Percentiles rank a stretch among this genome's conserved stretches.
phyloP scores from a whole-genome alignment of 2,329 filamentous ascomycete genomes.

The Fusarium buxicola region DNA sequence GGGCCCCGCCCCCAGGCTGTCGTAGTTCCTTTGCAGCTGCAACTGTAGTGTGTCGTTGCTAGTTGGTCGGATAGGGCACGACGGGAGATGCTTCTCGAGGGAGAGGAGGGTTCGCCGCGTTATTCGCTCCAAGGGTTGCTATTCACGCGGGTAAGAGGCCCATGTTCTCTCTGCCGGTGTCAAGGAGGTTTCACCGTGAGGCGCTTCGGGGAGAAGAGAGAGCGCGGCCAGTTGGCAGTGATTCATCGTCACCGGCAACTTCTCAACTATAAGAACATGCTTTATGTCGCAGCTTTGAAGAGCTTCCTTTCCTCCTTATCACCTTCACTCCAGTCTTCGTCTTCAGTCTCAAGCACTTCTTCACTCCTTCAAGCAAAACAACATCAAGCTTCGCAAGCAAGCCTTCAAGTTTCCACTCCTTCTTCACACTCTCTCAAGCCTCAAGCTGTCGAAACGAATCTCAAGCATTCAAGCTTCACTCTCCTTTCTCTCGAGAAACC shows the following conservation, averaged over 20 bases:
- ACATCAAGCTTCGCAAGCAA: slow-evolving; percentile 18
- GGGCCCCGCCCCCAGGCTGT: slow-evolving; percentile 1
- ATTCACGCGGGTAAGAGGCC: slow-evolving; percentile 6
- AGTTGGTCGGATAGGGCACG: not conserved
- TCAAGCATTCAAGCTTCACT: not conserved
- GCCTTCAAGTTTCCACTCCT: slow-evolving; percentile 15
- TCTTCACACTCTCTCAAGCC: not conserved
- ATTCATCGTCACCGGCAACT: slow-evolving; percentile 22
- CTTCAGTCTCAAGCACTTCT: slow-evolving; percentile 6
- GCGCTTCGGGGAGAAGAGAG: not conserved
- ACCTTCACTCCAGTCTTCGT: slow-evolving; percentile 13
- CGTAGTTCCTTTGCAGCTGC: slow-evolving; percentile 9
- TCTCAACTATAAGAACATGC: slow-evolving; percentile 26
- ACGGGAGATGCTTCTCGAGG: not conserved
- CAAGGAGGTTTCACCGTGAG: slow-evolving; percentile 1
- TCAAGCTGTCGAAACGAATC: not conserved
- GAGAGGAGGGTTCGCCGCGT: not conserved
- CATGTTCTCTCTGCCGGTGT: not conserved
- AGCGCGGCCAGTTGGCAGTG: slow-evolving; percentile 6
- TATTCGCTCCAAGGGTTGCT: not conserved
- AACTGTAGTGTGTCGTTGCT: slow-evolving; percentile 15
- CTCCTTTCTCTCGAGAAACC: not conserved
- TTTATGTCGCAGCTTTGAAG: slow-evolving; percentile 3
- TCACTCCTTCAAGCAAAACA: slow-evolving; percentile 6
- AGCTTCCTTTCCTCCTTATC: slow-evolving; percentile 13